Percentiles rank a stretch among this genome's conserved stretches.
These are phyloP conservation scores for Purshia tridentata DNA, from an alignment of 306 rosid species.

Conservation along the genomic window DNA sequence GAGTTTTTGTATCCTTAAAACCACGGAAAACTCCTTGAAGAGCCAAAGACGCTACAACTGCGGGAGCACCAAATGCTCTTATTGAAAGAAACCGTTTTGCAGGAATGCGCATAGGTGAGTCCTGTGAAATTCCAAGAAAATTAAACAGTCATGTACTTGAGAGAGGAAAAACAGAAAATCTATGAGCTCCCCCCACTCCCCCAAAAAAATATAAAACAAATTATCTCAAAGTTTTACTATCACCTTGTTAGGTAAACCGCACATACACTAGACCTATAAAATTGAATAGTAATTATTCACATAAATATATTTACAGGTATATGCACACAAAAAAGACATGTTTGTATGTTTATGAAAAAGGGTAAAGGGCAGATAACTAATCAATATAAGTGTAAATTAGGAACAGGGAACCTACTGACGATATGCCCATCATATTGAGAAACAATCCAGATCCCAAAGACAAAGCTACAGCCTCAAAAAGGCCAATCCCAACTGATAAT, in stretches of 20 bases:
- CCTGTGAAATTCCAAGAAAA: slow-evolving; percentile 41
- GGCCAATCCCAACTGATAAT: slow-evolving; percentile 72
- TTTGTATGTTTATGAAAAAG: background rate
- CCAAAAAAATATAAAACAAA: background rate
- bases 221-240: background rate
- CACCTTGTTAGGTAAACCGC: background rate
- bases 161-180: background rate
- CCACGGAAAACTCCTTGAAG: slow-evolving; percentile 99
- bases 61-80: slow-evolving; percentile 97
- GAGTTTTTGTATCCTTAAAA: slow-evolving; percentile 91
- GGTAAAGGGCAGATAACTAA: background rate
- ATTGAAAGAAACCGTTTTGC: slow-evolving; percentile 69
- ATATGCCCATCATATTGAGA: slow-evolving; percentile 72
- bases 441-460: slow-evolving; percentile 68
- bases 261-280: background rate
- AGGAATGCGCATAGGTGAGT: slow-evolving; percentile 54
- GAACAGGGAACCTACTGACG: slow-evolving; percentile 52
- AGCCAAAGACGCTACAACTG: slow-evolving; percentile 91
- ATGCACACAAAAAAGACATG: background rate
- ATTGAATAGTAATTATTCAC: background rate
- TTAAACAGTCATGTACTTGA: slow-evolving; percentile 1
- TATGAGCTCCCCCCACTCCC: background rate
- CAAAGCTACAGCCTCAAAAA: slow-evolving; percentile 81
- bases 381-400: background rate
- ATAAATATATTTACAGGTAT: background rate